Evolutionary conservation across 73 alveolate species (phyloP), one percentile per base, ranked within the genome.

Genomic region (Paramecium pentaurelia): DNA sequence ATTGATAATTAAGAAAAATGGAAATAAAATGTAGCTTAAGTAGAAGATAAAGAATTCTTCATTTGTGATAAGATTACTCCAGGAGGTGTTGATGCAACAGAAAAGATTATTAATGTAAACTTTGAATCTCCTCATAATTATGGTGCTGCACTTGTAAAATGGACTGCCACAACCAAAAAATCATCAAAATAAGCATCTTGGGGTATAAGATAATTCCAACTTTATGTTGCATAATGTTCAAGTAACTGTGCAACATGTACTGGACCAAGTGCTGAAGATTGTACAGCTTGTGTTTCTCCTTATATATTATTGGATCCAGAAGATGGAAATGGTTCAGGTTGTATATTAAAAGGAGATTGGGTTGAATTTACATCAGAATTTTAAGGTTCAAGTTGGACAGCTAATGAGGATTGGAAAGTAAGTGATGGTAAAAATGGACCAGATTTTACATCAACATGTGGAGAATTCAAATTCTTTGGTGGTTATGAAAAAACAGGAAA

Each of bases 341-440:
- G 86, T 32, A 16, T 28, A 34, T 70, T 70, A 20, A 34, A 28
- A 28, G 86, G 86, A 70, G 86, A 70, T 70, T 70, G 86, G 86
- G 36, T 25, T 27, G 32, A 34, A 38, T 54, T 40, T 7, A 58
- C 20, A 37, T 16, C 36, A 20, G 88, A 77, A 30, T 40, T 38
- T 8, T 77, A 42, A 42, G 47, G 86, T 7, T 8, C 20, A 3
- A 9, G 28, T 30, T 36, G 88, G 88, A 40, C 70, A 77, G 71
- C 70, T 77, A 77, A 40, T 77, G 88, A 28, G 36, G 88, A 28
- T 77, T 77, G 88, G 88, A 77, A 38, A 14, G 88, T 77, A 1
- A 25, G 18, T 40, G 88, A 58, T 25, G 70, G 58, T 37, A 37
- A 18, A 40, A 58, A 30, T 25, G 70, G 70, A 18, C 60, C 60